Evolutionary conservation across 345 rosid species (phyloP), one percentile per base, ranked within the genome.

Genomic region (Acer yangbiense): DNA sequence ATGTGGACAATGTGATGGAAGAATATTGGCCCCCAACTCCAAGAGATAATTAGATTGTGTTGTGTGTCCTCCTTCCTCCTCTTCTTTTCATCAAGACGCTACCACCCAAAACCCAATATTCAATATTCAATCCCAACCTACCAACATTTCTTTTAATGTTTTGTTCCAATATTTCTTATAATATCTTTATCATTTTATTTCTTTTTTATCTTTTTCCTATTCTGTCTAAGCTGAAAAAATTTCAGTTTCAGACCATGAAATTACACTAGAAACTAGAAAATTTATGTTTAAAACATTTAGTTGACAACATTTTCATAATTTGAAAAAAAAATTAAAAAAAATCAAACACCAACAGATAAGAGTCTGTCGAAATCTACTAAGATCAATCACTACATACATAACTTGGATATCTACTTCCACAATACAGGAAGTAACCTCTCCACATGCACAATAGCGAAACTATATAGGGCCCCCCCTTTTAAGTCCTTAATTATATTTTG

Each of bases 1-100:
- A 67, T 11, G 14, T 18, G 13, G 86, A 74, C 83, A 75, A 69
- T 48, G 39, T 27, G 70, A 23, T 35, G 6, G 3, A 75, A 68
- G 68, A 71, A 76, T 27, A 72, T 27, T 20, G 48, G 21, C 7
- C 71, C 13, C 46, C 46, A 7, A 43, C 11, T 35, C 46, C 6
- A 54, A 65, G 20, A 46, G 79, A 71, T 35, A 35, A 35, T 71
- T 75, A 61, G 74, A 68, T 63, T 69, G 6, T 8, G 2, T 23
- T 5, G 1, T 23, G 32, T 9, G 25, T 44, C 69, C 63, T 29
- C 61, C 35, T 35, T 35, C 39, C 39, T 35, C 39, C 39, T 35
- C 39, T 5, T 35, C 7, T 18, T 65, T 52, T 6, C 61, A 50
- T 10, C 48, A 29, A 43, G 2, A n/a, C 6, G 10, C 27, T 20